These are phyloP conservation scores for Boletus coccyginus DNA, from an alignment of 768 basidiomycete species.

Conservation along the genomic window DNA sequence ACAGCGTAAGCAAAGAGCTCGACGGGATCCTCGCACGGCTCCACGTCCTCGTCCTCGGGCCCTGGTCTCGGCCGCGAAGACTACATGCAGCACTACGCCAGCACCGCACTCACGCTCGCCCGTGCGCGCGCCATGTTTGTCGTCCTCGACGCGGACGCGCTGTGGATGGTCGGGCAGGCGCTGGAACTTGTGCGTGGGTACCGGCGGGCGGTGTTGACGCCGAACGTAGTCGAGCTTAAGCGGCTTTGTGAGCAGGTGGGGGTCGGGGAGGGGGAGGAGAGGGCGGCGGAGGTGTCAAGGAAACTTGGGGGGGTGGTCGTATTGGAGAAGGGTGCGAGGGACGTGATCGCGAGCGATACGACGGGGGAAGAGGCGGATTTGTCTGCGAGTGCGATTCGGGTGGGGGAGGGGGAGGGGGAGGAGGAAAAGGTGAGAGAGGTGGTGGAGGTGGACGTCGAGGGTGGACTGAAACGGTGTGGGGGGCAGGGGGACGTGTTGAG, in stretches of 20 bases:
- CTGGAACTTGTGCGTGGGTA: slow-evolving; percentile 78
- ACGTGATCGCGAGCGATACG: slow-evolving; percentile 80
- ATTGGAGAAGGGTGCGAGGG: slow-evolving; percentile 80
- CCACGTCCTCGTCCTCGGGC: slow-evolving; percentile 89
- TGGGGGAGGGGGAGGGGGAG: slow-evolving; percentile 39
- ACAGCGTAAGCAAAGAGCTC: slow-evolving; percentile 50
- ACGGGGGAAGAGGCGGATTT: slow-evolving; percentile 51
- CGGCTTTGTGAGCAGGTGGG: slow-evolving; percentile 75
- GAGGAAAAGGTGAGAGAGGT: slow-evolving; percentile 56
- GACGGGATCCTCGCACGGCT: slow-evolving; percentile 76
- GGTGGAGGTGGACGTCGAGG: slow-evolving; percentile 63
- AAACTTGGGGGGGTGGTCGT: slow-evolving; percentile 85
- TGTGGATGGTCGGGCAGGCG: slow-evolving; percentile 80
- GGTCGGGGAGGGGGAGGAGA: slow-evolving; percentile 49
- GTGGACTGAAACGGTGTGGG: slow-evolving; percentile 90
- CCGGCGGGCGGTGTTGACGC: slow-evolving; percentile 84
- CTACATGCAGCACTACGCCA: slow-evolving; percentile 86
- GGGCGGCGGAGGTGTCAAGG: slow-evolving; percentile 71
- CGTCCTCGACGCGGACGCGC: slow-evolving; percentile 92
- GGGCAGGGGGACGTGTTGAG: slow-evolving; percentile 95
- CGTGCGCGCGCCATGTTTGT: slow-evolving; percentile 76
- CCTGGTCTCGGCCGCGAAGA: slow-evolving; percentile 90
- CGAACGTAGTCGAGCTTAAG: slow-evolving; percentile 92
- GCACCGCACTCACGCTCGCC: slow-evolving; percentile 72
- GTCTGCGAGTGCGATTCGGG: slow-evolving; percentile 39